These are phyloP conservation scores for Alternaria ethzedia DNA, from an alignment of 2,329 filamentous ascomycete genomes.

Conservation along the genomic window DNA sequence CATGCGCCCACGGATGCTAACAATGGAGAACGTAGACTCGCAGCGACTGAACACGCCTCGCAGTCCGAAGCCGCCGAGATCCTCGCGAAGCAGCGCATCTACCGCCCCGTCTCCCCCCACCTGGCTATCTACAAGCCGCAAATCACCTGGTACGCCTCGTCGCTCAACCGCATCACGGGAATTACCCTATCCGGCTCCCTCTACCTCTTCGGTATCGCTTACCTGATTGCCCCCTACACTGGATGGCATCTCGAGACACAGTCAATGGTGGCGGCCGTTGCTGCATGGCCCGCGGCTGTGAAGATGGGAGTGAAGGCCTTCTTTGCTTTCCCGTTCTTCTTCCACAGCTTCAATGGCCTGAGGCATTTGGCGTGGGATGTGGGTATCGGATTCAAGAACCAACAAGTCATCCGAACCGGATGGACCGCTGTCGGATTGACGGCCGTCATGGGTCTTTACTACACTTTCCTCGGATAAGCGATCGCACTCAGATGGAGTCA, in stretches of 20 bases:
- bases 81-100: slow-evolving; percentile 79
- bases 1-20: slow-evolving; percentile 5
- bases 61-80: slow-evolving; percentile 64
- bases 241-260: slow-evolving; percentile 74
- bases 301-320: slow-evolving; percentile 67
- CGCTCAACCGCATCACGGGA: slow-evolving; percentile 85
- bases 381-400: slow-evolving; percentile 67
- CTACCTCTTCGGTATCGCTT: slow-evolving; percentile 81
- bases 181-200: slow-evolving; percentile 72
- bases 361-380: slow-evolving; percentile 76
- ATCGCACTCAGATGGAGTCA: not conserved
- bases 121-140: slow-evolving; percentile 84
- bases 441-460: slow-evolving; percentile 48
- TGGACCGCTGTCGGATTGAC: slow-evolving; percentile 68
- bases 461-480: slow-evolving; percentile 28
- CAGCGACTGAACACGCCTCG: slow-evolving; percentile 65
- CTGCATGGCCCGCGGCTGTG: slow-evolving; percentile 62
- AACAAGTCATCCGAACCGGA: slow-evolving; percentile 68
- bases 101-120: slow-evolving; percentile 84
- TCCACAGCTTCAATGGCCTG: slow-evolving; percentile 72
- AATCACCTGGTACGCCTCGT: slow-evolving; percentile 82
- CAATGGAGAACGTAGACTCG: slow-evolving; percentile 43
- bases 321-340: slow-evolving; percentile 70
- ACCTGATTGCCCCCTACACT: slow-evolving; percentile 78
- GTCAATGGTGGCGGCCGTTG: slow-evolving; percentile 69